These are phyloP conservation scores for Podaxis carcinomalis DNA, from an alignment of 768 basidiomycete species.

Conservation along the genomic window DNA sequence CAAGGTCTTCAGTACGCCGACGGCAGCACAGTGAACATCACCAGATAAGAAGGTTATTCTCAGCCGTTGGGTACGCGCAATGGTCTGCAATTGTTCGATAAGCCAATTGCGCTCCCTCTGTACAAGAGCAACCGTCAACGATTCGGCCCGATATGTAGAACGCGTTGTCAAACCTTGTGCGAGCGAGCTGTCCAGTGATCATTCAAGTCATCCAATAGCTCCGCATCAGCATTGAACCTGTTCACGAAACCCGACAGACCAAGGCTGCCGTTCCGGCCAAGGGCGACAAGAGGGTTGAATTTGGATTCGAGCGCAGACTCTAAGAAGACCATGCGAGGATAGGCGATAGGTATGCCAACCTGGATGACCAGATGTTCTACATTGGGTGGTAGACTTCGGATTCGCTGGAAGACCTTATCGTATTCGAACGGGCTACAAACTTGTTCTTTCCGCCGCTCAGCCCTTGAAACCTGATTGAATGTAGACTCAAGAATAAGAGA, in stretches of 20 bases:
- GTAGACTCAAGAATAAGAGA: not conserved
- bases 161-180: conserved; percentile 55
- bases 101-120: conserved; percentile 92
- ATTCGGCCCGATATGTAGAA: not conserved
- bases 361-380: conserved; percentile 85
- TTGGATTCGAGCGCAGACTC: conserved; percentile 76
- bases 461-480: conserved; percentile 38
- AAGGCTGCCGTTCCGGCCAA: conserved; percentile 64
- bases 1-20: conserved; percentile 72
- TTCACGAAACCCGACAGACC: conserved; percentile 80
- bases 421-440: conserved; percentile 79
- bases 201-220: conserved; percentile 91
- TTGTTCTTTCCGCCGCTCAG: conserved; percentile 78
- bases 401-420: conserved; percentile 59
- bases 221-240: conserved; percentile 89
- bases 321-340: conserved; percentile 91
- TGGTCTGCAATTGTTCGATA: conserved; percentile 70
- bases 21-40: conserved; percentile 91
- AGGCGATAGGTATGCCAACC: conserved; percentile 79
- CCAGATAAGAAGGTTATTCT: conserved; percentile 88
- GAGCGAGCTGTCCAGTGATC: conserved; percentile 87
- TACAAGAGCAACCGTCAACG: conserved; percentile 6
- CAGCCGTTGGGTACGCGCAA: conserved; percentile 57
- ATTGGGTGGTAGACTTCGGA: conserved; percentile 53
- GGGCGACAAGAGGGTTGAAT: conserved; percentile 76